These are phyloP conservation scores for Geotrichum phurueaensis DNA, from an alignment of 1,139 yeast species.

Conservation along the genomic window DNA sequence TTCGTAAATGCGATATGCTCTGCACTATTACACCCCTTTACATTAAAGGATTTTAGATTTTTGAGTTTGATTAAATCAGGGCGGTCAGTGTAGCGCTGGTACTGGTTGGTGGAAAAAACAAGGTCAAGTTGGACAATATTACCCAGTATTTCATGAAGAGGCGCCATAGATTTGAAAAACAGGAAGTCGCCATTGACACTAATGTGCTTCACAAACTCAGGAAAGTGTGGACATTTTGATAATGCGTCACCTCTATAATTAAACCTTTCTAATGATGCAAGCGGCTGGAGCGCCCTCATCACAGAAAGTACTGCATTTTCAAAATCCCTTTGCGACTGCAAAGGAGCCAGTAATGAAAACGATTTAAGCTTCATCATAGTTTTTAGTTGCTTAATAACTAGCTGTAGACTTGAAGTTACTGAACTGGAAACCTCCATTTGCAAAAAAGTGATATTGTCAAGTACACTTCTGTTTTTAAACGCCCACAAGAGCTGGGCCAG, in stretches of 20 bases:
- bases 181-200: neutral
- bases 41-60: neutral
- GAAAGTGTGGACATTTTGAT: neutral
- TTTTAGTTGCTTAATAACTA: neutral
- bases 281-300: neutral
- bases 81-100: neutral
- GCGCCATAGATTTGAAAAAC: neutral
- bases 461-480: neutral
- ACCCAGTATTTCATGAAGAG: neutral
- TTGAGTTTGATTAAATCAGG: neutral
- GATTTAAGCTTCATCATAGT: neutral
- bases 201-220: neutral
- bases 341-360: too few relatives aligned
- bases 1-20: neutral
- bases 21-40: neutral
- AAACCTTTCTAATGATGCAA: neutral
- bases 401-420: too few relatives aligned
- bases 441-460: neutral
- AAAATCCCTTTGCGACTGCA: too few relatives aligned
- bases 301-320: neutral
- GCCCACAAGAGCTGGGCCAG: neutral
- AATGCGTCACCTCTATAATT: neutral
- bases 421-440: too few relatives aligned
- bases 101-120: neutral
- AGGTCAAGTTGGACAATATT: neutral